Base-by-base conservation (phyloP, 1,284 basidiomycete genomes). In the Gymnopus androsaceus region DNA sequence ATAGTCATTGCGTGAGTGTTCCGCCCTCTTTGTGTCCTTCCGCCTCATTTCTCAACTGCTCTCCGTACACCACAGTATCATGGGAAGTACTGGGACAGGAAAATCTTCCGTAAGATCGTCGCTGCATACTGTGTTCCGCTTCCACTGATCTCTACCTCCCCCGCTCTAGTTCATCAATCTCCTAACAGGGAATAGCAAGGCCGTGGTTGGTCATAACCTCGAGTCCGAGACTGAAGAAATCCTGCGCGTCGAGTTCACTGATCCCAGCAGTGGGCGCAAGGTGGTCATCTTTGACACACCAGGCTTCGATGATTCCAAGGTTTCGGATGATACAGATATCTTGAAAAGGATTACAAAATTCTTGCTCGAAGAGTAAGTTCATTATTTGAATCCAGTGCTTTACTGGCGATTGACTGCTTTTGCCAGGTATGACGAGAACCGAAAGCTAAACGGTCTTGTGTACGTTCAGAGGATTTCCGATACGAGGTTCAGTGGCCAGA, bases 401-500 rank as follows among this genome's bases (percentile, higher is more conserved):
- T 23, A 9, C 4, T 41, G 14, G 31, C 6, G 5, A 23, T 4
- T n/a, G 14, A 38, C 14, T 12, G 19, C n/a, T 7, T 21, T 42
- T 19, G 63, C 41, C 21, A 77, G 76, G 11, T 78, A 78, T 30
- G 36, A 49, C 19, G 63, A 73, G 30, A 62, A 68, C 15, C 70
- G 72, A n/a, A 62, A 69, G 44, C 72, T 70, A 53, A 68, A 68
- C 8, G 77, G 77, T 1, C 64, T 80, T 63, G 67, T 79, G 38
- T 79, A 80, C 63, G 66, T 79, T 66, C 78, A 80, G 56, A 72
- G 77, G 12, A 79, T 79, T 62, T 73, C 77, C 49, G 78, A 79
- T 56, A 61, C 69, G 56, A 63, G 72, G 25, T 68, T 79, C 64
- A 72, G 75, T 34, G 77, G 77, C 42, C 69, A 68, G 2, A 72